A percentile compares a stretch with the other conserved stretches of the same genome.
These are phyloP conservation scores for Chionographis japonica DNA, from an alignment of 106 monocot species.

Conservation along the genomic window DNA sequence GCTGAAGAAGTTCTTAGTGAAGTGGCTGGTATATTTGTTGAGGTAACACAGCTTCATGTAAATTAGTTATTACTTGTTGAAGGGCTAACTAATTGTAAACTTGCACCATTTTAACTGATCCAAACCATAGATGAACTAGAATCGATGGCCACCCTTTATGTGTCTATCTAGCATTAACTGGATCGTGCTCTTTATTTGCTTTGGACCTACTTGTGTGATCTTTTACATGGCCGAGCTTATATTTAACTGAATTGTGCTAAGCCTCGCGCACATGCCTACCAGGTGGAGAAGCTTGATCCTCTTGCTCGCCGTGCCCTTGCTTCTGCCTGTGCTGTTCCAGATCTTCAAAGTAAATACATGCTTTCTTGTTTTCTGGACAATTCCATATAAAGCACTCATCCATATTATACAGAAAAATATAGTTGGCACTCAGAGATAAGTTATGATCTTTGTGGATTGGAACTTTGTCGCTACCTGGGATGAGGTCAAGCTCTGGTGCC, in stretches of 20 bases:
- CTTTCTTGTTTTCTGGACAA: neutral
- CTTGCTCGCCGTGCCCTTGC: conserved; percentile 67
- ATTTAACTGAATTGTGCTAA: neutral
- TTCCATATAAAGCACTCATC: too few species aligned
- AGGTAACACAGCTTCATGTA: conserved; percentile 36
- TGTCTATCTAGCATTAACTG: too few species aligned
- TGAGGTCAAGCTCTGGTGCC: too few species aligned
- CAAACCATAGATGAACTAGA: too few species aligned
- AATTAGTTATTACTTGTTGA: neutral
- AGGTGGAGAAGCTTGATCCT: conserved; percentile 69
- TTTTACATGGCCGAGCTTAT: too few species aligned
- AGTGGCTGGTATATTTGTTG: conserved; percentile 46
- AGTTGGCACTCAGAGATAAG: too few species aligned
- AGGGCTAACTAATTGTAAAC: neutral
- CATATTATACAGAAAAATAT: too few species aligned
- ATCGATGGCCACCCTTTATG: too few species aligned
- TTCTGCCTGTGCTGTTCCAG: conserved; percentile 46
- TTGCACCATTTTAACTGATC: neutral
- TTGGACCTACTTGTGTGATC: too few species aligned
- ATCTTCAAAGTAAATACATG: conserved; percentile 56
- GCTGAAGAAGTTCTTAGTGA: conserved; percentile 64
- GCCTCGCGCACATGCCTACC: conserved; percentile 13
- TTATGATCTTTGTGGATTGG: too few species aligned
- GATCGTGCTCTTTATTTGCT: too few species aligned
- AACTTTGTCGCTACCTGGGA: too few species aligned